Conservation (phyloP, 306 rosid genomes). For the Prinsepia uniflora region DNA sequence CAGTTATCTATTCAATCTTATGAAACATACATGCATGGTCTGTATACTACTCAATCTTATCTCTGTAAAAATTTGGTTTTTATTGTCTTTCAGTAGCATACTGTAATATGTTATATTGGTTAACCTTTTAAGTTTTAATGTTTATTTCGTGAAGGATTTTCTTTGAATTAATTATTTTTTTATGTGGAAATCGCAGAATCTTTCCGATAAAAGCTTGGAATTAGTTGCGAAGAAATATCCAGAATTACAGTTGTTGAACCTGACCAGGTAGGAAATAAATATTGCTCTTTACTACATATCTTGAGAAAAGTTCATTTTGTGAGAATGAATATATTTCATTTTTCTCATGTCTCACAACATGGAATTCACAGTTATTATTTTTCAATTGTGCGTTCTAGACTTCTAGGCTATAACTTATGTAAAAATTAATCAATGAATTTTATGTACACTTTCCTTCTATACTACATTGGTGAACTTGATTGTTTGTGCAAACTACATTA, state of each 20-base stretch:
- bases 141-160: conserved; percentile 16
- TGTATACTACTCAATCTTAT: neutral
- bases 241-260: conserved; percentile 49
- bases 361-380: neutral
- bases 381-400: neutral
- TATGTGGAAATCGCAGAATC: conserved; percentile 47
- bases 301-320: neutral
- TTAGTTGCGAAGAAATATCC: conserved; percentile 60
- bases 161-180: conserved; percentile 25
- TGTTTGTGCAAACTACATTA: conserved; percentile 13
- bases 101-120: neutral
- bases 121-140: neutral
- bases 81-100: neutral
- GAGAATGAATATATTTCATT: neutral
- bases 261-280: conserved; percentile 57
- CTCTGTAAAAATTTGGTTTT: neutral
- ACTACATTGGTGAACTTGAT: neutral
- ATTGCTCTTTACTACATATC: neutral
- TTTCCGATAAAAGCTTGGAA: conserved; percentile 53
- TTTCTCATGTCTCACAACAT: neutral
- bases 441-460: neutral
- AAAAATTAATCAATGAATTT: neutral
- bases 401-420: neutral
- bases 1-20: neutral
- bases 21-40: neutral